Percentiles rank a stretch among this genome's conserved stretches.
Conservation (phyloP, 139 green algal species). For the Pleodorina starrii region DNA sequence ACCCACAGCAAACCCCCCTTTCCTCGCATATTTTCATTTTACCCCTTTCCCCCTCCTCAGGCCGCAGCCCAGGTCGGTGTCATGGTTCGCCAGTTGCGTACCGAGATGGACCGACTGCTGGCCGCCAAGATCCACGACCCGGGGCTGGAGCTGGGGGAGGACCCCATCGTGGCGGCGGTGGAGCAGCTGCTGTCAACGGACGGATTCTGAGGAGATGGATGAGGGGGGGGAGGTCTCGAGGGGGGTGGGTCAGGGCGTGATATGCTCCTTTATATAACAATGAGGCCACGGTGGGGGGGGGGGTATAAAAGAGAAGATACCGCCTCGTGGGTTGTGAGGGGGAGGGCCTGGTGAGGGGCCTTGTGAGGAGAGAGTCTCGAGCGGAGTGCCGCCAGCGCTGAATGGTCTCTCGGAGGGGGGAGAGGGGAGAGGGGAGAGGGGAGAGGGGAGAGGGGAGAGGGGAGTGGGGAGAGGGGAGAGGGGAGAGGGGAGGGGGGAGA, state of each 20-base stretch:
- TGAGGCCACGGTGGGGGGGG: too few relatives aligned
- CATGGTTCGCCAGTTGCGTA: slow-evolving; percentile 83
- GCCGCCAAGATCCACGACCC: slow-evolving; percentile 80
- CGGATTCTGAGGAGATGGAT: slow-evolving; percentile 11
- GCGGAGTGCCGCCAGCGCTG: too few relatives aligned
- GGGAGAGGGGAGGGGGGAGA: not conserved
- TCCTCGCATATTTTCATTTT: not conserved
- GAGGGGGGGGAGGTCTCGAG: not conserved
- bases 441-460: not conserved
- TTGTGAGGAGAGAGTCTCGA: too few relatives aligned
- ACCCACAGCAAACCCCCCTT: not conserved
- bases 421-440: not conserved
- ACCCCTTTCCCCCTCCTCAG: slow-evolving; percentile 8
- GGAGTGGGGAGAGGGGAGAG: not conserved
- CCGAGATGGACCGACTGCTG: slow-evolving; percentile 78
- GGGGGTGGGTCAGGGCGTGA: too few relatives aligned
- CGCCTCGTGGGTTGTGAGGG: too few relatives aligned
- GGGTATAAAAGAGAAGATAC: too few relatives aligned
- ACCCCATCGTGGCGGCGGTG: slow-evolving; percentile 43
- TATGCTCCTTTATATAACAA: too few relatives aligned
- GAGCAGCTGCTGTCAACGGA: slow-evolving; percentile 44
- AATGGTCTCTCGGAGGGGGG: too few relatives aligned
- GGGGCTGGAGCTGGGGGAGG: slow-evolving; percentile 67
- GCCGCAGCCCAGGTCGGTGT: slow-evolving; percentile 66
- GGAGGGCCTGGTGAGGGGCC: too few relatives aligned